Conservation (phyloP, 306 rosid genomes). For the Glycine tomentella region DNA sequence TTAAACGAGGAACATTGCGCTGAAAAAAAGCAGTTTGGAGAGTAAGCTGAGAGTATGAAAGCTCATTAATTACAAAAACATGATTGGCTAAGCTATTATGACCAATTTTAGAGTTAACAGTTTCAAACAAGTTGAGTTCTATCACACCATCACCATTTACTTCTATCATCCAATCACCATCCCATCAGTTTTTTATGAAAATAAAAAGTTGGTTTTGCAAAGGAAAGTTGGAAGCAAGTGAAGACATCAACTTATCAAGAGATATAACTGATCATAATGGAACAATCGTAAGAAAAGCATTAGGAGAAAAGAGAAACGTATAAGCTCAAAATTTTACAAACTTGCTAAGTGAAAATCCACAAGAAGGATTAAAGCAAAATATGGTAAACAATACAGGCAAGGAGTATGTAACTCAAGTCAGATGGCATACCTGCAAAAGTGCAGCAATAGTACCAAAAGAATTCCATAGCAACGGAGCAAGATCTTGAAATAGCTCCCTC, state of each 20-base stretch:
- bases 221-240: conserved; percentile 2
- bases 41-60: background rate
- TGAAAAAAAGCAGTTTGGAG: background rate
- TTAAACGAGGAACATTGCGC: background rate
- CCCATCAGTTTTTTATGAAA: conserved; percentile 7
- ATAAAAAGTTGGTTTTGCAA: conserved; percentile 5
- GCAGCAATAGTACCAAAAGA: conserved; percentile 98
- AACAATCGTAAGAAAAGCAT: conserved; percentile 25
- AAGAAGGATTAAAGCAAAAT: conserved; percentile 20
- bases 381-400: conserved; percentile 27
- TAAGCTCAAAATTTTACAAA: conserved; percentile 12
- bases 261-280: conserved; percentile 9
- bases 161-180: conserved; percentile 15
- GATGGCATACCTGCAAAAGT: conserved; percentile 66
- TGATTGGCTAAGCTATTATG: background rate
- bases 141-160: conserved; percentile 15
- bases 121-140: conserved; percentile 9
- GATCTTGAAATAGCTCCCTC: conserved; percentile 94
- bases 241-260: conserved; percentile 19
- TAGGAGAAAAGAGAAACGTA: background rate
- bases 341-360: conserved; percentile 14
- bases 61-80: background rate
- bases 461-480: conserved; percentile 95
- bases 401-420: conserved; percentile 37
- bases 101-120: conserved; percentile 5